Conservation (phyloP, 2,329 filamentous ascomycete species). For the Penicillium corylophilum region DNA sequence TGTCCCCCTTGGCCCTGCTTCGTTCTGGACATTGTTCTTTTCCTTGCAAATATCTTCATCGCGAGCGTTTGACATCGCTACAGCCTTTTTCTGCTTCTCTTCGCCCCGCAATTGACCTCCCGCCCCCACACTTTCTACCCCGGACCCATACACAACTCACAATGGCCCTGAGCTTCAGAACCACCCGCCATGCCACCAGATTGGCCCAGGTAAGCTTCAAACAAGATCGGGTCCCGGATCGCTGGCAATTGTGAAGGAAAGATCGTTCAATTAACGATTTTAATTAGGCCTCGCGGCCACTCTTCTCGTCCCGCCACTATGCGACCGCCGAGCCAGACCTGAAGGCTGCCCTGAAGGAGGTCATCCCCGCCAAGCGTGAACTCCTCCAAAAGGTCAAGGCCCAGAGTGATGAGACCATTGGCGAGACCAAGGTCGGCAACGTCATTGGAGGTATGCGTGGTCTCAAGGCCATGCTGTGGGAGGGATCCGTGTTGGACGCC, state of each 20-base stretch:
- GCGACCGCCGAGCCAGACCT: conserved; percentile 80
- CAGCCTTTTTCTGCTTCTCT: conserved; percentile 2
- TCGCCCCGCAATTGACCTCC: conserved; percentile 22
- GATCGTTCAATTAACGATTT: conserved; percentile 1
- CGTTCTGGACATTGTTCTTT: not conserved
- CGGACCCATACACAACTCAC: conserved; percentile 21
- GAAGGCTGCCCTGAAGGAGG: conserved; percentile 78
- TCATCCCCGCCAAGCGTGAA: conserved; percentile 89
- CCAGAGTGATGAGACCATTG: conserved; percentile 76
- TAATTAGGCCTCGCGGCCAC: conserved; percentile 22
- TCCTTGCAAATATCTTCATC: not conserved
- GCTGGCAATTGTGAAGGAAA: not conserved
- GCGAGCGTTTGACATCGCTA: not conserved
- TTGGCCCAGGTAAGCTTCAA: conserved; percentile 35
- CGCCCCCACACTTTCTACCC: conserved; percentile 25
- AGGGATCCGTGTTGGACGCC: conserved; percentile 93
- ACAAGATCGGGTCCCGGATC: not conserved
- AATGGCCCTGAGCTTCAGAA: conserved; percentile 39
- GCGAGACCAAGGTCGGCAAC: conserved; percentile 91
- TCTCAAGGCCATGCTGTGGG: conserved; percentile 97
- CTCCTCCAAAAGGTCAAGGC: conserved; percentile 92
- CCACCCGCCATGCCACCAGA: conserved; percentile 39
- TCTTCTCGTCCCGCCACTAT: conserved; percentile 32
- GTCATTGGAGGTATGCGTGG: conserved; percentile 96
- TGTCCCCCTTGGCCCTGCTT: conserved; percentile 1